Evolutionary conservation across 1,284 basidiomycete genomes (phyloP).

Genomic region (Phylloporus sp.): DNA sequence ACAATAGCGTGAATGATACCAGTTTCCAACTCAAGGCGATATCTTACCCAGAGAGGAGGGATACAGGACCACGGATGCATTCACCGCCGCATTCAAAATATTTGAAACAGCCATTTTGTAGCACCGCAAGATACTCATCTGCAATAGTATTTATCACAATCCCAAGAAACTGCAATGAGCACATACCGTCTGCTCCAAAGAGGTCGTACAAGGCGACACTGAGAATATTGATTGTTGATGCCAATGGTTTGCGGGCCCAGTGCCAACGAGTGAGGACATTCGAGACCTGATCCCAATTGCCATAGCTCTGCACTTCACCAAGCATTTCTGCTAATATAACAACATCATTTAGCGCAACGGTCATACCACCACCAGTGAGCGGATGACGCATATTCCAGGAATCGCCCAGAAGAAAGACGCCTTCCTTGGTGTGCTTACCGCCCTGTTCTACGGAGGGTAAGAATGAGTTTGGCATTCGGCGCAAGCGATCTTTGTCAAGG

Average conservation of each 20-base stretch:
- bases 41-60: slow-evolving; percentile 81
- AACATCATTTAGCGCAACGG: slow-evolving; percentile 88
- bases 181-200: slow-evolving; percentile 86
- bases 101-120: slow-evolving; percentile 94
- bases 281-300: slow-evolving; percentile 71
- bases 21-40: background rate
- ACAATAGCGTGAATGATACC: slow-evolving; percentile 14
- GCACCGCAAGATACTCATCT: slow-evolving; percentile 84
- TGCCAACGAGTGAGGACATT: slow-evolving; percentile 77
- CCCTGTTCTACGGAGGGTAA: slow-evolving; percentile 89
- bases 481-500: slow-evolving; percentile 75
- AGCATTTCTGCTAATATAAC: slow-evolving; percentile 77
- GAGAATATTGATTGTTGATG: slow-evolving; percentile 89
- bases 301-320: slow-evolving; percentile 54
- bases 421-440: slow-evolving; percentile 61
- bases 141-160: slow-evolving; percentile 19
- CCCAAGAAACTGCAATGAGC: slow-evolving; percentile 2
- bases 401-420: slow-evolving; percentile 91
- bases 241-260: slow-evolving; percentile 83
- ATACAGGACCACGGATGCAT: slow-evolving; percentile 89
- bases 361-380: slow-evolving; percentile 97
- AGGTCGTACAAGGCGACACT: slow-evolving; percentile 92
- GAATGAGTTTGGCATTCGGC: slow-evolving; percentile 97
- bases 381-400: slow-evolving; percentile 99
- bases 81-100: slow-evolving; percentile 96